phyloP scores from a whole-genome alignment of 805 yeast genomes.

The Yamadazyma sp. region DNA sequence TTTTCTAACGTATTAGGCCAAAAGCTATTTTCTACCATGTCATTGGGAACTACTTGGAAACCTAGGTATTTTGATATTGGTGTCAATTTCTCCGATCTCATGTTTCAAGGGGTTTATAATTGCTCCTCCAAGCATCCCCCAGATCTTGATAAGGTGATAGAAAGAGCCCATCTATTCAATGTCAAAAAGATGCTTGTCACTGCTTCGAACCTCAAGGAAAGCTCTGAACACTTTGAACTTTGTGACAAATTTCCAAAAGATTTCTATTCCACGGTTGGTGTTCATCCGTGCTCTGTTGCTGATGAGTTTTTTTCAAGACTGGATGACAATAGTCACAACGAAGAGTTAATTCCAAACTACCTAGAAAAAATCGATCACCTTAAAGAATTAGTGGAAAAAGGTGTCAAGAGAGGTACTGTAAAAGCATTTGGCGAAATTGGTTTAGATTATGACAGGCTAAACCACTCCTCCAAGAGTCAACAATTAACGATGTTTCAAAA shows the following conservation, averaged over 20 bases:
- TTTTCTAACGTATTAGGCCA: too few relatives aligned
- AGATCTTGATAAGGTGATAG: constrained; percentile 64
- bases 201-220: constrained; percentile 74
- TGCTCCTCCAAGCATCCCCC: constrained; percentile 61
- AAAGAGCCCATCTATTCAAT: constrained; percentile 62
- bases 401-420: constrained; percentile 52
- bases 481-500: constrained; percentile 67
- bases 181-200: constrained; percentile 77
- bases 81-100: constrained; percentile 83
- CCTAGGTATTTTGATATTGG: constrained; percentile 48
- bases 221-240: constrained; percentile 58
- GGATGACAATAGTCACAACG: constrained; percentile 20
- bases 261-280: constrained; percentile 77
- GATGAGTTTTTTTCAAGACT: constrained; percentile 34
- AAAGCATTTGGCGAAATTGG: constrained; percentile 95
- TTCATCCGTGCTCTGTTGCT: constrained; percentile 88
- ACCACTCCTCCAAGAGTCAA: constrained; percentile 65
- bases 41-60: constrained; percentile 25
- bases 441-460: constrained; percentile 86
- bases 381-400: constrained; percentile 47
- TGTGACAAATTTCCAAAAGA: constrained; percentile 36
- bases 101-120: constrained; percentile 81
- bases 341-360: constrained; percentile 33
- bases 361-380: constrained; percentile 49
- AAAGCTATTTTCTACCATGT: not conserved